Conservation (phyloP, 2,329 filamentous ascomycete species). For the Nigrograna mackinnonii region DNA sequence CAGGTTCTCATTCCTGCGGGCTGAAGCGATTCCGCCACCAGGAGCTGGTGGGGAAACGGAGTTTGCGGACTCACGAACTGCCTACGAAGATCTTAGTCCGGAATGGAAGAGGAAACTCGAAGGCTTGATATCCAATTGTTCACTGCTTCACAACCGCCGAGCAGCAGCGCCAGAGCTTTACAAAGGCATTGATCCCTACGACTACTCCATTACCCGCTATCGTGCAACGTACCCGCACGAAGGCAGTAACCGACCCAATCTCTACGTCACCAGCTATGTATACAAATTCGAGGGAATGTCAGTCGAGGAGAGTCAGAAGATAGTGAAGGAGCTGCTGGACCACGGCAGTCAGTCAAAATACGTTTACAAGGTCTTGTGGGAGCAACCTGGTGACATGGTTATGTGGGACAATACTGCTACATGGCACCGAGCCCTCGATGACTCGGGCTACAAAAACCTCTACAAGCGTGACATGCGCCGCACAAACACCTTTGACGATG, state of each 20-base stretch:
- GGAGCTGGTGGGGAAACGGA: constrained; percentile 16
- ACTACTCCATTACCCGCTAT: constrained; percentile 14
- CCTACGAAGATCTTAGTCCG: constrained; percentile 25
- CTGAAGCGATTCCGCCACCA: constrained; percentile 10
- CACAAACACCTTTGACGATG: too few relatives aligned
- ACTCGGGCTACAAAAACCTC: too few relatives aligned
- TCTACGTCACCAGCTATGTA: background rate
- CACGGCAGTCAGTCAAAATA: background rate
- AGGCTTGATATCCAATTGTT: constrained; percentile 9
- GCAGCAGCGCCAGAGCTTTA: constrained; percentile 54
- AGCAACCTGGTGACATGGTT: background rate
- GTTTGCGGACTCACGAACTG: constrained; percentile 16
- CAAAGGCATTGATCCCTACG: constrained; percentile 44
- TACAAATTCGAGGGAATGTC: background rate
- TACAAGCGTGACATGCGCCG: too few relatives aligned
- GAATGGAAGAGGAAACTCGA: constrained; percentile 17
- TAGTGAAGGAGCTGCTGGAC: background rate
- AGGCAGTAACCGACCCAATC: background rate
- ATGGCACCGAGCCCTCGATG: too few relatives aligned
- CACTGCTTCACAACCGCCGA: constrained; percentile 56
- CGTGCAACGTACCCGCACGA: background rate
- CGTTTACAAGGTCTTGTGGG: background rate
- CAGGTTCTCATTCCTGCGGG: constrained; percentile 12
- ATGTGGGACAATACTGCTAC: too few relatives aligned
- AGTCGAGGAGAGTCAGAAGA: background rate